Base-by-base conservation (phyloP, 768 basidiomycete species). In the Calvatia gigantea region DNA sequence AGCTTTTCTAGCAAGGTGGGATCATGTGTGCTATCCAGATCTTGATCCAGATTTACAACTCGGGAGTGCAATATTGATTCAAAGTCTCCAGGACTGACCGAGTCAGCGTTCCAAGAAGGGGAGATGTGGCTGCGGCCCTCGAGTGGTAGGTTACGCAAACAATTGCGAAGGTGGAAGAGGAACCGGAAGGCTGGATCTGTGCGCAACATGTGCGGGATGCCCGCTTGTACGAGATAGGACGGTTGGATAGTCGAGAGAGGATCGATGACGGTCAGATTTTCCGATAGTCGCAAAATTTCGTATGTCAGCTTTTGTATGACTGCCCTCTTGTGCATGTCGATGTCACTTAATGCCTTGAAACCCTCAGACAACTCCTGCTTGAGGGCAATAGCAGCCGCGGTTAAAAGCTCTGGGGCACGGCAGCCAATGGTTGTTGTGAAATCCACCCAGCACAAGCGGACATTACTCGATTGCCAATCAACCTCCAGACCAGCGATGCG, bases 161-260 rank as follows among this genome's bases (percentile, higher is more conserved):
- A 82, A 60, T 83, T 80, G 39, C 94, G 85, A 25, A 96, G 76
- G 63, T 92, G 86, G 58, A 89, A 85, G 19, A 95, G 71, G 49
- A 95, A 82, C 61, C 84, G 85, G 76, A 93, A 94, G 1, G 79
- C 76, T 0, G 80, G 70, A 58, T 90, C 85, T 23, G 79, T 80
- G 23, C 94, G 87, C 46, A 92, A 66, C 32, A 75, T 65, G 43
- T 87, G 80, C 6, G 90, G 87, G 7, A 77, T 68, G 4, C 91
- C 91, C 42, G 76, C 81, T 64, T 91, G 91, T 23, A 94, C 82
- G 31, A 95, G 77, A 64, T 83, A 91, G 2, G 91, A 93, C 5
- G 91, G 89, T 45, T 93, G 90, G 28, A 85, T 90, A 29, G 89
- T 83, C 19, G 92, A 93, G 12, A 91, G 74, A 6, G 90, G 88